Evolutionary conservation across 2,329 filamentous ascomycete genomes (phyloP).

Genomic region (Ceratocystis papillata): DNA sequence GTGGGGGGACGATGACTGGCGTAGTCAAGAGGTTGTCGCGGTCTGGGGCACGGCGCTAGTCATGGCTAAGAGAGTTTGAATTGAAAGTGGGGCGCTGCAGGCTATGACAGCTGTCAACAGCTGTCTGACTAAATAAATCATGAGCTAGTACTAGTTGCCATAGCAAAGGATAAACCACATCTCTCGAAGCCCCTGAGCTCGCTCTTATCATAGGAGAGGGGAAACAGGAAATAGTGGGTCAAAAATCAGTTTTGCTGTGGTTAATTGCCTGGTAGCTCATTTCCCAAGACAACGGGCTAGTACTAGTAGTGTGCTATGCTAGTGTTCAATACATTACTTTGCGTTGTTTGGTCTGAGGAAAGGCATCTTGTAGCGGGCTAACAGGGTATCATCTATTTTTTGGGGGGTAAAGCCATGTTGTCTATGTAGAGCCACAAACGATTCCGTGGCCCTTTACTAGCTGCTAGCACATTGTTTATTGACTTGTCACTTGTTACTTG

Average conservation of each 20-base stretch:
- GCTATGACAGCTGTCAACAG: neutral
- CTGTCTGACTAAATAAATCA: neutral
- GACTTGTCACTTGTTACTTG: conserved; percentile 9
- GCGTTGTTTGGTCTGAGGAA: neutral
- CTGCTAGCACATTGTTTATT: neutral
- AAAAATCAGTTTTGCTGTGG: neutral
- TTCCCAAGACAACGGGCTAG: neutral
- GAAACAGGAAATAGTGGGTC: neutral
- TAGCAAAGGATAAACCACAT: conserved; percentile 25
- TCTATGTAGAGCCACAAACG: neutral
- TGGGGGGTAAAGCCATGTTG: neutral
- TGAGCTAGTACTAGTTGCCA: neutral
- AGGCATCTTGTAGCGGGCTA: neutral
- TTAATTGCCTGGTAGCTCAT: neutral
- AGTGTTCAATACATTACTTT: neutral
- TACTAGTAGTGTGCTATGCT: neutral
- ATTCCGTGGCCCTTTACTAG: neutral
- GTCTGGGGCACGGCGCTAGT: conserved; percentile 53
- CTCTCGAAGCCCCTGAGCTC: conserved; percentile 24
- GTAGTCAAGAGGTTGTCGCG: conserved; percentile 43
- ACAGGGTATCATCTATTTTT: neutral
- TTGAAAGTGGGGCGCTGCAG: neutral
- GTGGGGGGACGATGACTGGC: conserved; percentile 38
- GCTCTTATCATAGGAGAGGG: neutral
- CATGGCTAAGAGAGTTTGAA: conserved; percentile 38